Percentiles rank a stretch among this genome's conserved stretches.
phyloP scores from a whole-genome alignment of 2,329 filamentous ascomycete genomes.

The Ophiosphaerella herpotricha region DNA sequence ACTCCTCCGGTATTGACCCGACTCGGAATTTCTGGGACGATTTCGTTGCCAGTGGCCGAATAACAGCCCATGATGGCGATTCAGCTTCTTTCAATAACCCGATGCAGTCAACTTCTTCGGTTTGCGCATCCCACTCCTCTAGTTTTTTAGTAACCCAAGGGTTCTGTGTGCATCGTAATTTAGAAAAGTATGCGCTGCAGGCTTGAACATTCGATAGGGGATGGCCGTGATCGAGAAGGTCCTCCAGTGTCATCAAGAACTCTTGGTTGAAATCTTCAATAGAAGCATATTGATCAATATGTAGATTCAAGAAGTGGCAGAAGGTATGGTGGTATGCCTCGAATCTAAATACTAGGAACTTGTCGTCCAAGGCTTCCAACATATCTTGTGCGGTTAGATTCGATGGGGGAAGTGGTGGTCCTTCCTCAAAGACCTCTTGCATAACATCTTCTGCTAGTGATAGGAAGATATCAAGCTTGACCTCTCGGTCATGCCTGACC shows the following conservation, averaged over 20 bases:
- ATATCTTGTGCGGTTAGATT: constrained; percentile 40
- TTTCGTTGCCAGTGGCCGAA: constrained; percentile 30
- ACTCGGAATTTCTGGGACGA: constrained; percentile 18
- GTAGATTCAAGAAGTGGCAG: constrained; percentile 45
- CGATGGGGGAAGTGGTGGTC: constrained; percentile 39
- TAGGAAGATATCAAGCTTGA: constrained; percentile 44
- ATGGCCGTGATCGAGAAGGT: constrained; percentile 40
- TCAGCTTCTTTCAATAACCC: constrained; percentile 32
- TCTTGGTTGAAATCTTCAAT: constrained; percentile 43
- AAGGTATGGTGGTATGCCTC: constrained; percentile 44
- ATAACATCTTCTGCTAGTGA: constrained; percentile 44
- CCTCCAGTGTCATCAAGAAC: constrained; percentile 37
- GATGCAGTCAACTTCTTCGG: constrained; percentile 22
- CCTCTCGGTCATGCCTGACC: constrained; percentile 43
- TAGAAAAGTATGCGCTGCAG: constrained; percentile 46
- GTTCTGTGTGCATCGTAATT: constrained; percentile 44
- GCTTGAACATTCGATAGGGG: constrained; percentile 42
- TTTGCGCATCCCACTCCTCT: constrained; percentile 36
- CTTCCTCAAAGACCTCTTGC: constrained; percentile 42
- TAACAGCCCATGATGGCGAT: constrained; percentile 38
- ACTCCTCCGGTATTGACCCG: constrained; percentile 29
- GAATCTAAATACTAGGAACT: constrained; percentile 36
- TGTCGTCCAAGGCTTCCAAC: constrained; percentile 35
- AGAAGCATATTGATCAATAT: constrained; percentile 39
- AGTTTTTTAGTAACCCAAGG: constrained; percentile 43